These are phyloP conservation scores for Pleurotus platypus DNA, from an alignment of 768 basidiomycete species.

Conservation along the genomic window DNA sequence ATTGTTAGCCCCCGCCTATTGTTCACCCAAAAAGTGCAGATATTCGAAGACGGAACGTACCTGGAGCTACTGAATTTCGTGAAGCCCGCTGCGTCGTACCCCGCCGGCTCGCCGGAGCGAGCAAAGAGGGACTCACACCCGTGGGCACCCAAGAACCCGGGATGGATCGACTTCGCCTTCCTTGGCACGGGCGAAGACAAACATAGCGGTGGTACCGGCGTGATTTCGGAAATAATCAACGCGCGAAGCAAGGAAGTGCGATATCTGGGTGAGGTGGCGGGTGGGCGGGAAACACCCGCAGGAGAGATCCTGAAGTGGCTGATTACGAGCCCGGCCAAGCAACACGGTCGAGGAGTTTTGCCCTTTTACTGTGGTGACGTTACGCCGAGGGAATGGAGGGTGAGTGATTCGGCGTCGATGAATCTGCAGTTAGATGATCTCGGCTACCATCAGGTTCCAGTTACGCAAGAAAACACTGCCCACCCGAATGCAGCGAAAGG, in stretches of 20 bases:
- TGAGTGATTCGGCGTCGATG: conserved; percentile 23
- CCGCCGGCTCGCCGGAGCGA: conserved; percentile 43
- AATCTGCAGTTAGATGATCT: not conserved
- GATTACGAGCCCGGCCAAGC: conserved; percentile 36
- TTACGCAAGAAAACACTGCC: conserved; percentile 31
- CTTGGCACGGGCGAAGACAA: conserved; percentile 46
- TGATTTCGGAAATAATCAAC: conserved; percentile 54
- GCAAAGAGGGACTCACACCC: conserved; percentile 38
- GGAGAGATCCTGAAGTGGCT: conserved; percentile 58
- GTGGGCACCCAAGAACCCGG: conserved; percentile 53
- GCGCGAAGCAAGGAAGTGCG: conserved; percentile 33
- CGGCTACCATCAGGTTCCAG: not conserved
- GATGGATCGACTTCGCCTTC: conserved; percentile 70
- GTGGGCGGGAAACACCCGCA: conserved; percentile 55
- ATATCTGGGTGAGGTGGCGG: conserved; percentile 43
- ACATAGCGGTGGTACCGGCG: conserved; percentile 11
- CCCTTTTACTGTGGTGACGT: conserved; percentile 79
- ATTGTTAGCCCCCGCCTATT: not conserved
- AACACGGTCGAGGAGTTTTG: conserved; percentile 26
- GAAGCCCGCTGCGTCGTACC: conserved; percentile 50
- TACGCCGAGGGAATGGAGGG: conserved; percentile 57
- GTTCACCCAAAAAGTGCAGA: conserved; percentile 22
- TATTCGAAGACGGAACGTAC: conserved; percentile 57
- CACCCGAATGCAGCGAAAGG: conserved; percentile 52
- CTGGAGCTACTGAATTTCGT: conserved; percentile 70